These are phyloP conservation scores for Syzygium malaccense DNA, from an alignment of 441 rosid genomes.

Conservation along the genomic window DNA sequence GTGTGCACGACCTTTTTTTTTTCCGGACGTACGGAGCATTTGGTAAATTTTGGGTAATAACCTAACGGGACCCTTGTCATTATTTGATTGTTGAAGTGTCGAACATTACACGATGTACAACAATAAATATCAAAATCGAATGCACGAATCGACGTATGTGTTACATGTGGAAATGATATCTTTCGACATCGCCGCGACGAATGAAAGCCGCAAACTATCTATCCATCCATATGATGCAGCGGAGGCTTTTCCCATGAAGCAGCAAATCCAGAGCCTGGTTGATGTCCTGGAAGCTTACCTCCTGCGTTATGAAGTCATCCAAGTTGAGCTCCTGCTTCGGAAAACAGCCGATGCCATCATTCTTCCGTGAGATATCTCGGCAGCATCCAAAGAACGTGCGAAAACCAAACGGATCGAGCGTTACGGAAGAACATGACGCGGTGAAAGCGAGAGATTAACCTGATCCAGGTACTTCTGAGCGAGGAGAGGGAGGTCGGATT, in stretches of 20 bases:
- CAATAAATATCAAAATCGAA: background rate
- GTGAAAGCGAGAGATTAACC: conserved; percentile 1
- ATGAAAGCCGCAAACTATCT: background rate
- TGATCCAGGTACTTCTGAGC: conserved; percentile 27
- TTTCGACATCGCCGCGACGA: background rate
- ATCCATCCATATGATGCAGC: conserved; percentile 49
- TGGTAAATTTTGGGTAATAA: background rate
- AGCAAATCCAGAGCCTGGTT: conserved; percentile 50
- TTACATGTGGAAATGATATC: background rate
- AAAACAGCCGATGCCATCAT: background rate
- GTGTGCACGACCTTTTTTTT: background rate
- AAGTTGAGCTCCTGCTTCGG: conserved; percentile 27
- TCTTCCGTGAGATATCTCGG: background rate
- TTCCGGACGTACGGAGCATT: background rate
- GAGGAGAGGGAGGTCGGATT: conserved; percentile 32
- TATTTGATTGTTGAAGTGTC: background rate
- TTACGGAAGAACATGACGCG: background rate
- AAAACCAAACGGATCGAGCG: background rate
- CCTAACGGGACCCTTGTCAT: background rate
- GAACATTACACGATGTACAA: fast-evolving
- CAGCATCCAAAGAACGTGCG: background rate
- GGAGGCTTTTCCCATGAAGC: conserved; percentile 39
- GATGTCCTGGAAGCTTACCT: conserved; percentile 43
- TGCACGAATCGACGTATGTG: background rate
- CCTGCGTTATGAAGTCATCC: conserved; percentile 47